Evolutionary conservation across 768 basidiomycete species (phyloP).

Genomic region (Chalciporus chontae): DNA sequence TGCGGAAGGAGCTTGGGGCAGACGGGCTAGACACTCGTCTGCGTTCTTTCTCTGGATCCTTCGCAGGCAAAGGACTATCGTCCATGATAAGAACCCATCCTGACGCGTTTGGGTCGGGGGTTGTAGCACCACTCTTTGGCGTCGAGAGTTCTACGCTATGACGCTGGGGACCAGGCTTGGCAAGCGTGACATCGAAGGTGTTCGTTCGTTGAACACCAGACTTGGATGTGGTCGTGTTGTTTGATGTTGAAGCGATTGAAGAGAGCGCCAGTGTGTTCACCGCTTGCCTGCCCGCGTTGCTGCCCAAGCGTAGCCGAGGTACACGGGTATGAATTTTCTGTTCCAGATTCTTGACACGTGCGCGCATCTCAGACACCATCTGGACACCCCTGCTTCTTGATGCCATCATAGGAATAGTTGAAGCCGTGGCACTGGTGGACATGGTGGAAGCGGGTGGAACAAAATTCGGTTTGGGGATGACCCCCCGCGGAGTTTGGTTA

Average conservation of each 20-base stretch:
- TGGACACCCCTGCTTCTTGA: constrained; percentile 81
- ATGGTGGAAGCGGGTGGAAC: constrained; percentile 40
- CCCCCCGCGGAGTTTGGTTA: constrained; percentile 42
- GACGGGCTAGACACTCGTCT: constrained; percentile 63
- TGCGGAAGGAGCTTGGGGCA: constrained; percentile 50
- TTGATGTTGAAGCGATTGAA: constrained; percentile 33
- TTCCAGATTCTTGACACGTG: constrained; percentile 75
- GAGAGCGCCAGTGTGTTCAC: constrained; percentile 36
- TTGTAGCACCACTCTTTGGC: constrained; percentile 36
- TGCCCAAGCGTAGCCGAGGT: constrained; percentile 78
- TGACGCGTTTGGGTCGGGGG: constrained; percentile 56
- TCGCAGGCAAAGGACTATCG: constrained; percentile 70
- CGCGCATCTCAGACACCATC: constrained; percentile 92
- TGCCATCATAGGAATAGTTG: constrained; percentile 38
- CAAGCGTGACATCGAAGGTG: constrained; percentile 20
- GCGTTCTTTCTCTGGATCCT: constrained; percentile 51
- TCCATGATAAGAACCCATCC: constrained; percentile 92
- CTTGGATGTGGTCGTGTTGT: constrained; percentile 30
- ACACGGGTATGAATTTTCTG: constrained; percentile 88
- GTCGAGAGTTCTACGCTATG: constrained; percentile 43
- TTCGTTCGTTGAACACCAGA: constrained; percentile 13
- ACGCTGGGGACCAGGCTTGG: constrained; percentile 34
- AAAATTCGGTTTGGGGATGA: constrained; percentile 36
- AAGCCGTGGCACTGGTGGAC: constrained; percentile 21
- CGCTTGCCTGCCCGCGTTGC: constrained; percentile 56